Conservation (phyloP, 768 basidiomycete genomes). For the Lyophyllum atratum region DNA sequence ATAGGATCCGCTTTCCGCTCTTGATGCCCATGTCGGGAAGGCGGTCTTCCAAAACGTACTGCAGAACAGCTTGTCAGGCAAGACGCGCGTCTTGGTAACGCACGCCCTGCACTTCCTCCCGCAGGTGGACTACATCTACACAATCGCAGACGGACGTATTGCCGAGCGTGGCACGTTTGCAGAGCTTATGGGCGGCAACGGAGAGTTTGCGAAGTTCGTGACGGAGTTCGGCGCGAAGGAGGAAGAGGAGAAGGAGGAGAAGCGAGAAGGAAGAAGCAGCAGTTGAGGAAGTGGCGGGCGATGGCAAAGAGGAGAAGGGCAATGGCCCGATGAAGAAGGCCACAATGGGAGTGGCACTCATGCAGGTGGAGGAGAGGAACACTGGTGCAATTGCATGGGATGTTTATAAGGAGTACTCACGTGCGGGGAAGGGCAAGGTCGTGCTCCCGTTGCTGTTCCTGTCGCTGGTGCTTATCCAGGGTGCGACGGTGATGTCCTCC, state of each 20-base stretch:
- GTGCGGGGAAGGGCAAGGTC: constrained; percentile 66
- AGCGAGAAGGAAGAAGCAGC: constrained; percentile 45
- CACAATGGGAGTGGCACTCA: constrained; percentile 53
- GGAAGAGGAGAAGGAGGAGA: constrained; percentile 50
- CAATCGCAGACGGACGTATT: constrained; percentile 74
- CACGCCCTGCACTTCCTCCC: constrained; percentile 91
- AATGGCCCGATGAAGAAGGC: constrained; percentile 37
- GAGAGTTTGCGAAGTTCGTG: constrained; percentile 74
- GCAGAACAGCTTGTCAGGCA: constrained; percentile 57
- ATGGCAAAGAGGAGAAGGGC: constrained; percentile 33
- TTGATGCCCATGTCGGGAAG: constrained; percentile 92
- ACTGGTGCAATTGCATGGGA: constrained; percentile 64
- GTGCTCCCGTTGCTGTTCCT: constrained; percentile 67
- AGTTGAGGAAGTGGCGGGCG: constrained; percentile 30
- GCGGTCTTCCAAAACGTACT: constrained; percentile 85
- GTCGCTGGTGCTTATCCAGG: constrained; percentile 68
- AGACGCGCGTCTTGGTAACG: constrained; percentile 88
- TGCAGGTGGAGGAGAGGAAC: constrained; percentile 85
- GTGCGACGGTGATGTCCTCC: constrained; percentile 65
- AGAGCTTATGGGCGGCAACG: constrained; percentile 64
- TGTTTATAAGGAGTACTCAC: constrained; percentile 64
- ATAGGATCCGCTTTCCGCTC: constrained; percentile 83
- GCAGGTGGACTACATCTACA: constrained; percentile 83
- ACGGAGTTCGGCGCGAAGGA: constrained; percentile 77
- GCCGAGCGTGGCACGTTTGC: constrained; percentile 79